Evolutionary conservation across 1,139 yeast species (phyloP).

Genomic region (Hansenula sp.): DNA sequence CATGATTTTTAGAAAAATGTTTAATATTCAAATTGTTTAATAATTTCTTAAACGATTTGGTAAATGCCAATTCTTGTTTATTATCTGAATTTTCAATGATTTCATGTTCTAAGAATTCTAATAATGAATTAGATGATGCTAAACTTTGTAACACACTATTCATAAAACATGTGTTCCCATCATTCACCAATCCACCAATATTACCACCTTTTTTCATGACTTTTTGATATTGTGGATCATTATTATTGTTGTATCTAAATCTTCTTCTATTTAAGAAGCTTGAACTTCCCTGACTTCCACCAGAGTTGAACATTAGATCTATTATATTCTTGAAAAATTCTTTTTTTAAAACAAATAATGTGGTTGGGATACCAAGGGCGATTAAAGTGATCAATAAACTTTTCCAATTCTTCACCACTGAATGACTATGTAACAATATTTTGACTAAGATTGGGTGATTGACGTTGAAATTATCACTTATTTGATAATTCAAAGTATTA

Average conservation of each 20-base stretch:
- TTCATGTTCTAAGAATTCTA: conserved; percentile 48
- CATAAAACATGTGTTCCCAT: conserved; percentile 93
- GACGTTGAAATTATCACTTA: neutral
- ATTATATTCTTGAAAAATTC: conserved; percentile 4
- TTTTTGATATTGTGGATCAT: conserved; percentile 9
- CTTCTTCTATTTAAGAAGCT: conserved; percentile 12
- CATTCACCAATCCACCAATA: conserved; percentile 82
- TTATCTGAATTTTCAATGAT: conserved; percentile 15
- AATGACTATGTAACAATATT: neutral
- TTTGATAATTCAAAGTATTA: neutral
- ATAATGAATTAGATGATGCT: conserved; percentile 67
- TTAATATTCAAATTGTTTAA: conserved; percentile 52
- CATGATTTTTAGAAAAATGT: conserved; percentile 46
- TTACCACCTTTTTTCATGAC: conserved; percentile 61
- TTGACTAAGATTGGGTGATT: neutral
- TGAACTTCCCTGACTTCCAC: conserved; percentile 1
- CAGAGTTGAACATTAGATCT: conserved; percentile 6
- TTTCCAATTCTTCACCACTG: conserved; percentile 2
- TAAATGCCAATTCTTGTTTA: conserved; percentile 39
- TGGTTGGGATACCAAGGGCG: conserved; percentile 14
- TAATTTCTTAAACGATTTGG: conserved; percentile 46
- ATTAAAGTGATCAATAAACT: conserved; percentile 11
- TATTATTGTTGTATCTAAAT: conserved; percentile 2
- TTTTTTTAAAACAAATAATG: conserved; percentile 6
- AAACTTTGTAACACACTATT: conserved; percentile 82